Conservation (phyloP, 176 grass and related monocot species). For the Carex scoparia region DNA sequence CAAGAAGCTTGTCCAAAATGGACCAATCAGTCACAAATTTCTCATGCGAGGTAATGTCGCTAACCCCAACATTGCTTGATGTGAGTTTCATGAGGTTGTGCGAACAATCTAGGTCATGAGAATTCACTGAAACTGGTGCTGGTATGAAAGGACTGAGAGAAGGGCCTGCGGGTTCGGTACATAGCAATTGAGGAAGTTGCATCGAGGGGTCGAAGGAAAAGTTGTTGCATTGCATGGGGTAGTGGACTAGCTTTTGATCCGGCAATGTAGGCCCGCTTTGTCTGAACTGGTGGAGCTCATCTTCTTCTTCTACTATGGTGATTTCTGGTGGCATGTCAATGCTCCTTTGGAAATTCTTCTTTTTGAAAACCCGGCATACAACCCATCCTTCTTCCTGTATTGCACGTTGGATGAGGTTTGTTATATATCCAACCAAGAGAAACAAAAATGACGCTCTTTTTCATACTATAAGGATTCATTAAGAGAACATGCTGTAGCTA, state of each 20-base stretch:
- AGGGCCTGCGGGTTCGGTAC: slow-evolving; percentile 41
- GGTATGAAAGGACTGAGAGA: slow-evolving; percentile 26
- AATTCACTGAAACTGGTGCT: slow-evolving; percentile 31
- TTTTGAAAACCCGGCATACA: slow-evolving; percentile 96
- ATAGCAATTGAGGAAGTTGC: slow-evolving; percentile 82
- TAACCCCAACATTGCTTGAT: neutral
- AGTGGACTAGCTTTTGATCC: slow-evolving; percentile 49
- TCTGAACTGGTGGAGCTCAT: slow-evolving; percentile 40
- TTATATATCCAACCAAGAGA: neutral
- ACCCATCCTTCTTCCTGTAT: slow-evolving; percentile 98
- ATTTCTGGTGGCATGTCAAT: slow-evolving; percentile 34
- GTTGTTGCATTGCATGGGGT: slow-evolving; percentile 45
- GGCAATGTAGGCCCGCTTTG: neutral
- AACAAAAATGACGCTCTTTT: neutral
- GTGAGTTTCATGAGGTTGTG: slow-evolving; percentile 77
- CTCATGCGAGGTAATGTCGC: slow-evolving; percentile 29
- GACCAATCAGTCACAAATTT: slow-evolving; percentile 67
- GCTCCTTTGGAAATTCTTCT: slow-evolving; percentile 68
- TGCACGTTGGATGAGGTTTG: slow-evolving; percentile 15
- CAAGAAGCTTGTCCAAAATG: slow-evolving; percentile 87
- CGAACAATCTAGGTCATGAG: slow-evolving; percentile 52
- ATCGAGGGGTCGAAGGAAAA: slow-evolving; percentile 58
- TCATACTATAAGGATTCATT: neutral
- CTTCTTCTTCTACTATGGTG: slow-evolving; percentile 43
- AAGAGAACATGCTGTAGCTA: neutral